Evolutionary conservation across 768 basidiomycete species (phyloP), one percentile per base, ranked within the genome.

Genomic region (Botryobasidium botryosum): DNA sequence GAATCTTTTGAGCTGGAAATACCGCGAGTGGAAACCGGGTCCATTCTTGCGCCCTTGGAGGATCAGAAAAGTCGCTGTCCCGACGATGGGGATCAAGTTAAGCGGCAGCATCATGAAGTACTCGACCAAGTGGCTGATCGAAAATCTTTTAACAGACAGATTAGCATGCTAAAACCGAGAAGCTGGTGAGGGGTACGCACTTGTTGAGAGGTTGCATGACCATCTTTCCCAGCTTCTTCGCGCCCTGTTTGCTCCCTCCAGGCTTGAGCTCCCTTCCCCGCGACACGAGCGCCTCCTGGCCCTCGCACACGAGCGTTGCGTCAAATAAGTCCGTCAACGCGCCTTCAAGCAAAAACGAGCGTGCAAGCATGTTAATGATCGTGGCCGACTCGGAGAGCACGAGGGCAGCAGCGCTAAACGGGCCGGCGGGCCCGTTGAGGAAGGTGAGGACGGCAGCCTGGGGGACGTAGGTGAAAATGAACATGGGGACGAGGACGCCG

Each of bases 1-100:
- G 49, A 69, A 65, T 1, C 66, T 68, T 58, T 78, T 79, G 39
- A 80, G 66, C 59, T 77, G 71, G 63, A 80, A 83, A 58, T 79
- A 83, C 33, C 77, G 68, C 5, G 67, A 55, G 57, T 79, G 75
- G 60, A 70, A 76, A 6, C 64, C 59, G 1, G 77, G 74, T 2
- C 78, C 78, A 21, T 59, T 49, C 50, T 67, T 67, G 17, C 52
- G 24, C 67, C 61, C 46, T 50, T 74, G 74, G 52, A 68, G 68
- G 27, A 72, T 52, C 18, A 79, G 55, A 61, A 83, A 80, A 47
- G 74, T 54, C 13, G 64, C 68, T 2, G 77, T 78, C 5, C 79
- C 78, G 32, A 79, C 64, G 20, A 69, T 66, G 0, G 79, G 79
- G 21, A 83, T 67, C 26, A 73, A 59, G 60, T 80, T 83, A 42